Base-by-base conservation (phyloP, 1,284 basidiomycete genomes). In the Heliocybe sulcata region DNA sequence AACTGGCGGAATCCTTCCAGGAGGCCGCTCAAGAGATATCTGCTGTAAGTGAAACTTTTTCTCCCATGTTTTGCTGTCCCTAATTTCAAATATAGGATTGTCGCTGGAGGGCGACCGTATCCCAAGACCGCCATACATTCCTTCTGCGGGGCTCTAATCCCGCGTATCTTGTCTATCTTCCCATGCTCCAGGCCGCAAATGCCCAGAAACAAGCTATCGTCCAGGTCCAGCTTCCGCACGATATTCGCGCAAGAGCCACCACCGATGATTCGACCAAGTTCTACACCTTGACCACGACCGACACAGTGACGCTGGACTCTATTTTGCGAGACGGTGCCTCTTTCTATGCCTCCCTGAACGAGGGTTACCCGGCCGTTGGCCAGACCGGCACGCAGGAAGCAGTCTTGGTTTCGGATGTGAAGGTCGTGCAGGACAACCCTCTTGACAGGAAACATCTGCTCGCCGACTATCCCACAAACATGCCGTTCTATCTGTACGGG, bases 401-500 rank as follows among this genome's bases (percentile, higher is more conserved):
- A 20, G 48, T 19, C 16, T 59, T 16, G 29, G 45, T 74, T 45
- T 60, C 63, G 2, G 65, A 71, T 42, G 62, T 74, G n/a, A 51
- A 57, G 19, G 61, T 71, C 48, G 50, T 76, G 54, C 67, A 68
- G 56, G 60, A 72, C 35, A 56, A 58, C n/a, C 45, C 59, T 3
- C 58, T 70, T 10, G 53, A 58, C 16, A 58, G 63, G 16, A 6
- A 8, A 16, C 38, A 42, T 1, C 54, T 54, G 23, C 67, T 69
- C 25, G 11, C 35, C 14, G 48, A 54, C 12, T 75, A 73, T 53
- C 69, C 72, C 8, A 48, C 58, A 3, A 55, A 47, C 27, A 72
- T 71, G 61, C 73, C 72, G 16, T 77, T 77, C 65, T 75, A 73
- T 60, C 60, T 77, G 19, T 77, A 72, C 56, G 72, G 74, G 14